These are phyloP conservation scores for Candida khao-thaluensis DNA, from an alignment of 805 yeast genomes.

Conservation along the genomic window DNA sequence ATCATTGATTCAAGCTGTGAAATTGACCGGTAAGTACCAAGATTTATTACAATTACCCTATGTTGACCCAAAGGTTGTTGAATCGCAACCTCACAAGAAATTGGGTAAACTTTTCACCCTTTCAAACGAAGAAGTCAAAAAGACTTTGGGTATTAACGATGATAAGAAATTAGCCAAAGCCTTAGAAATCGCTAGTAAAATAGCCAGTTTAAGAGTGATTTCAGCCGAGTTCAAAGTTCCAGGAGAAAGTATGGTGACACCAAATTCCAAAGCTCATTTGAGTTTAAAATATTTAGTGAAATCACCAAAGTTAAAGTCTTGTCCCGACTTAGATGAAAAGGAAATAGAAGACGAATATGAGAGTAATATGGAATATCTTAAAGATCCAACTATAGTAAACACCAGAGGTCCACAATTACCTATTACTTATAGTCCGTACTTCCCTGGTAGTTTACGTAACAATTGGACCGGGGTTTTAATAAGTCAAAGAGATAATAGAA, in stretches of 20 bases:
- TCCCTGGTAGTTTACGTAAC: constrained; percentile 55
- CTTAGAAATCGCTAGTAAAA: constrained; percentile 54
- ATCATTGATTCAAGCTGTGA: constrained; percentile 73
- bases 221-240: constrained; percentile 79
- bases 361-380: constrained; percentile 62
- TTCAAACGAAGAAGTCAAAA: constrained; percentile 50
- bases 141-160: constrained; percentile 55
- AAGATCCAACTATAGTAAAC: constrained; percentile 68
- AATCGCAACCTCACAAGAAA: constrained; percentile 49
- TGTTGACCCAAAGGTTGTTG: constrained; percentile 50
- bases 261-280: constrained; percentile 65
- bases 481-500: constrained; percentile 74
- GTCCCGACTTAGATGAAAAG: constrained; percentile 43
- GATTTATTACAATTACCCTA: constrained; percentile 82
- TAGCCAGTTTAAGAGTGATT: constrained; percentile 69
- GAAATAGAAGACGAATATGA: constrained; percentile 55
- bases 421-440: constrained; percentile 67
- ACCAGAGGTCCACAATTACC: constrained; percentile 70
- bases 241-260: constrained; percentile 78
- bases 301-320: constrained; percentile 67
- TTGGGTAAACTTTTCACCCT: constrained; percentile 68
- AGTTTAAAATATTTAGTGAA: constrained; percentile 72
- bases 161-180: constrained; percentile 46
- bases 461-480: constrained; percentile 69
- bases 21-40: constrained; percentile 49